phyloP scores from a whole-genome alignment of 2,329 filamentous ascomycete species.

The Talaromyces sp. region DNA sequence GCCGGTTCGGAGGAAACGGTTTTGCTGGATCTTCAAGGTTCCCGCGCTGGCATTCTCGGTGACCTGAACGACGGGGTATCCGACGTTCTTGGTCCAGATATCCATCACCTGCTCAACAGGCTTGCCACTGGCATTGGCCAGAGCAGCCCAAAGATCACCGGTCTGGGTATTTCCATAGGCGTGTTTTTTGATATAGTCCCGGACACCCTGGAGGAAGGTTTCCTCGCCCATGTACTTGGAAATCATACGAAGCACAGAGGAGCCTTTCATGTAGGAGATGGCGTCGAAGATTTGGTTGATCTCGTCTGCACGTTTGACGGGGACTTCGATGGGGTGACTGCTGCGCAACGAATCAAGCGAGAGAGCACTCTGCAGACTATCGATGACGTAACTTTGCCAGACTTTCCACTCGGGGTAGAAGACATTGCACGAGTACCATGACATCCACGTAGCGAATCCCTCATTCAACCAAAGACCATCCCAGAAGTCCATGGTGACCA shows the following conservation, averaged over 20 bases:
- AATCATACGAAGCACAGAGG: constrained; percentile 93
- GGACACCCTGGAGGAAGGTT: constrained; percentile 84
- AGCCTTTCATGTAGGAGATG: constrained; percentile 96
- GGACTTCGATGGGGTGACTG: constrained; percentile 94
- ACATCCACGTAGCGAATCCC: constrained; percentile 89
- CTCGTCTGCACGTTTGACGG: constrained; percentile 89
- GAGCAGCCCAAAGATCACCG: constrained; percentile 80
- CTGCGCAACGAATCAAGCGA: constrained; percentile 85
- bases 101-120: constrained; percentile 86
- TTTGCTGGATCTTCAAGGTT: constrained; percentile 84
- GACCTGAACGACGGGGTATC: constrained; percentile 85
- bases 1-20: constrained; percentile 86
- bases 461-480: constrained; percentile 96
- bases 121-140: constrained; percentile 85
- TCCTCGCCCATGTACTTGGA: constrained; percentile 93
- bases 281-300: constrained; percentile 98
- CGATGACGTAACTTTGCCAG: constrained; percentile 91
- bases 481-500: constrained; percentile 99
- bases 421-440: constrained; percentile 86
- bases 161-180: constrained; percentile 95
- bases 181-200: constrained; percentile 88
- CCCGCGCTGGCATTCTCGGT: constrained; percentile 66
- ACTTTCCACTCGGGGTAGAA: constrained; percentile 99
- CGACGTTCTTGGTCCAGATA: constrained; percentile 95
- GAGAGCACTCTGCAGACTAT: constrained; percentile 83